phyloP scores from a whole-genome alignment of 139 green algal species.

The Nannochloris sp. region DNA sequence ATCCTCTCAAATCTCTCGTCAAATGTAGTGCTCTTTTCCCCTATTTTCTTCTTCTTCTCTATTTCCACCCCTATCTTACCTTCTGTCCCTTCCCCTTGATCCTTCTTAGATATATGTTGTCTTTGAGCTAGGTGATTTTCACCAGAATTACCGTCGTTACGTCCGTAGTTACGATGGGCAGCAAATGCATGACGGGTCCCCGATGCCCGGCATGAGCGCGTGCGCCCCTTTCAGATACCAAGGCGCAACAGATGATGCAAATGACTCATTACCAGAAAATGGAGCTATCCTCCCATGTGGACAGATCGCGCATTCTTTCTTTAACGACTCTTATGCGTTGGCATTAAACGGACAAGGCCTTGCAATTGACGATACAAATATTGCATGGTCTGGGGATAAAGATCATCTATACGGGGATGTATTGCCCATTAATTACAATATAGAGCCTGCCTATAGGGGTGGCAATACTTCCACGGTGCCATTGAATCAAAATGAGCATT shows the following conservation, averaged over 20 bases:
- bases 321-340: slow-evolving; percentile 85
- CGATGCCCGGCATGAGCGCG: slow-evolving; percentile 3
- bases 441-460: slow-evolving; percentile 29
- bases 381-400: slow-evolving; percentile 63
- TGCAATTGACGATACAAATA: slow-evolving; percentile 41
- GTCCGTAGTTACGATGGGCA: slow-evolving; percentile 68
- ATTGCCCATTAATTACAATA: slow-evolving; percentile 68
- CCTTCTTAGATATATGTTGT: slow-evolving; percentile 90
- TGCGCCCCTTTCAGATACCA: slow-evolving; percentile 53
- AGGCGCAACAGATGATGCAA: slow-evolving; percentile 4
- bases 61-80: too few relatives aligned
- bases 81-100: too few relatives aligned
- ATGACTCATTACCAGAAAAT: slow-evolving; percentile 16
- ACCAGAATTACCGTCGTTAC: slow-evolving; percentile 92
- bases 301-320: slow-evolving; percentile 81
- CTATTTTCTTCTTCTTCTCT: too few relatives aligned
- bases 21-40: slow-evolving; percentile 6
- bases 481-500: slow-evolving; percentile 74
- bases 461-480: slow-evolving; percentile 41
- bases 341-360: not conserved
- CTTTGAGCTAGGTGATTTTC: slow-evolving; percentile 82
- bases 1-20: not conserved
- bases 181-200: slow-evolving; percentile 55
- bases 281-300: slow-evolving; percentile 84
- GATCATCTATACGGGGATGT: slow-evolving; percentile 58